These are phyloP conservation scores for Penicillium sp. DNA, from an alignment of 2,329 filamentous ascomycete genomes.

Conservation along the genomic window DNA sequence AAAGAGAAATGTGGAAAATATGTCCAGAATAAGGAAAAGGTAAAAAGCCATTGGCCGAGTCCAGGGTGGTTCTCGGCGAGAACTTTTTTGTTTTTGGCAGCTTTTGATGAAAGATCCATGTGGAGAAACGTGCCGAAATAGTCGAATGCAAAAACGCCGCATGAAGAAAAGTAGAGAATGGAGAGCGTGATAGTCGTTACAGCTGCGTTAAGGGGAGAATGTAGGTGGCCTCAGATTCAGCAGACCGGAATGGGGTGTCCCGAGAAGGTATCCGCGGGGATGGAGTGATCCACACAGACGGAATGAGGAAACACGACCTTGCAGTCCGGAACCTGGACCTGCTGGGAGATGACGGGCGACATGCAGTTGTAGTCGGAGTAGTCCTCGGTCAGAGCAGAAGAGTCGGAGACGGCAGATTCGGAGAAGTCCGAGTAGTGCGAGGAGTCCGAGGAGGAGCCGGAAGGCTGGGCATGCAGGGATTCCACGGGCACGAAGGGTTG, in stretches of 20 bases:
- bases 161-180: background rate
- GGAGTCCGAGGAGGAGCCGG: conserved; percentile 36
- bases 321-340: conserved; percentile 30
- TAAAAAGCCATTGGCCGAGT: conserved; percentile 20
- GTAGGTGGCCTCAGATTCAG: conserved; percentile 13
- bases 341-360: conserved; percentile 35
- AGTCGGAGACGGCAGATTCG: conserved; percentile 40
- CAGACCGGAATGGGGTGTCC: conserved; percentile 29
- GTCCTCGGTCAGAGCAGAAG: conserved; percentile 41
- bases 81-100: conserved; percentile 10
- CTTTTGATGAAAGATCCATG: conserved; percentile 9
- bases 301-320: conserved; percentile 32
- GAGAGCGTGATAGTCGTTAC: conserved; percentile 5
- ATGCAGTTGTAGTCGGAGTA: conserved; percentile 36
- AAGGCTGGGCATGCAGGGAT: conserved; percentile 35
- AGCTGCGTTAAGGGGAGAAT: conserved; percentile 13
- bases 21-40: conserved; percentile 14
- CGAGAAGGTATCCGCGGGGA: conserved; percentile 26
- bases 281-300: conserved; percentile 29
- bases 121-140: conserved; percentile 4
- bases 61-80: conserved; percentile 13
- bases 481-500: conserved; percentile 37
- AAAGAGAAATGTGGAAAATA: conserved; percentile 1
- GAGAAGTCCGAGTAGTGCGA: conserved; percentile 39
- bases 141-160: background rate